Base-by-base conservation (phyloP, 2,329 filamentous ascomycete genomes). In the Fusarium phyllophilum region DNA sequence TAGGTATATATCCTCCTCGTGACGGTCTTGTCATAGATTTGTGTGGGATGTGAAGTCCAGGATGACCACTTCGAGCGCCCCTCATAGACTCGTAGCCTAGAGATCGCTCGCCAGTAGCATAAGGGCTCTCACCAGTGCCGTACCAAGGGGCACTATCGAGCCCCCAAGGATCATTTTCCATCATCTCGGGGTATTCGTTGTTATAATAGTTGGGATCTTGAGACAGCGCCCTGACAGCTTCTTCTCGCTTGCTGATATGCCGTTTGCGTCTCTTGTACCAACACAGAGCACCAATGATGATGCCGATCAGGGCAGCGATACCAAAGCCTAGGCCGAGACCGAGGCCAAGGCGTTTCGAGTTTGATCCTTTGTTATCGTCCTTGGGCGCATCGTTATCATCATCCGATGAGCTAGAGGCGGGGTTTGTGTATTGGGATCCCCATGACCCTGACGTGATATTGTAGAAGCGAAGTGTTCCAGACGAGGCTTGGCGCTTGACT, bases 371-470 rank as follows among this genome's bases (percentile, higher is more conserved):
- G 17, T 51, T 59, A 7, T 69, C 55, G 13, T 77, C 70, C n/a
- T 70, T 76, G 14, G 81, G 79, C 1, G 77, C 78, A 48, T 67
- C 64, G 41, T 49, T 73, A 61, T 67, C 61, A 8, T 46, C 24
- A n/a, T 72, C 60, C 7, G 68, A 31, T 6, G 60, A 44, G 14
- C 38, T 68, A 46, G 75, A 75, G 5, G 68, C 69, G 4, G 87
- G 88, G 60, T 88, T 88, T 31, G 81, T 84, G 71, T 90, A 90
- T 14, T 80, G 82, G 7, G 83, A 77, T 8, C 82, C 78, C 89
- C 89, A 91, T 18, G 82, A 80, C 81, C 87, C 86, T 7, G 87
- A 87, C 0, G 88, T 90, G 29, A 91, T 80, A 75, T 91, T 91
- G 55, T 90, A 84, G 73, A 91, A 90, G 62, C 82, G 83, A 9